Evolutionary conservation across 805 yeast species (phyloP), one percentile per base, ranked within the genome.

Genomic region (Yamadazyma sp.): DNA sequence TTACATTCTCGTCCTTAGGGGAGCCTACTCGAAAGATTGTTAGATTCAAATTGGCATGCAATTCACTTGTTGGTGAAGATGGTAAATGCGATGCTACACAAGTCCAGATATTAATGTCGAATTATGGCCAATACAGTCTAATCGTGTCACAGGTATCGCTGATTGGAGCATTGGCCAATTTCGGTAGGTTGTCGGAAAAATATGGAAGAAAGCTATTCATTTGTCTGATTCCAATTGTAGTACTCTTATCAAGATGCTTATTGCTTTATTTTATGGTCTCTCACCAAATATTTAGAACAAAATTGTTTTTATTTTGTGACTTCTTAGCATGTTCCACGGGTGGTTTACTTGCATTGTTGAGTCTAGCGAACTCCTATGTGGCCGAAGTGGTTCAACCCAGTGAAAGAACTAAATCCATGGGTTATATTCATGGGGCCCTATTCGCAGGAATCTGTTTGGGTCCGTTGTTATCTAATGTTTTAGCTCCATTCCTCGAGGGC

Each of bases 371-470:
- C 51, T 76, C 90, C 41, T 87, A 85, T 53, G 70, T 84, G 12
- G 67, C 86, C 3, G 96, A 88, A 60, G 77, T 86, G 23, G 80
- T 78, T 5, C 81, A 78, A 12, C 75, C 85, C 0, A 66, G 64
- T 20, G 65, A 74, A 36, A 64, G 95, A 41, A 70, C 77, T n/a
- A 68, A 73, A 35, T 64, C 73, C 9, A 64, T 84, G 46, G 86
- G 89, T 8, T 58, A 76, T 24, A 62, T 76, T 18, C 65, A 71
- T 53, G 85, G 90, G 8, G 58, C 75, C n/a, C 55, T 82, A 28
- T 81, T 76, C 48, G 65, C 72, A 4, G 84, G 89, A 0, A 53
- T 78, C 47, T 81, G 82, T 1, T 13, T 72, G 8, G 91, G 91
- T 1, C 93, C 95, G 0, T 43, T 80, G 26, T 32, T 73, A 1